These are phyloP conservation scores for Cardiosporidium cionae DNA, from an alignment of 169 alveolate species.

Conservation along the genomic window DNA sequence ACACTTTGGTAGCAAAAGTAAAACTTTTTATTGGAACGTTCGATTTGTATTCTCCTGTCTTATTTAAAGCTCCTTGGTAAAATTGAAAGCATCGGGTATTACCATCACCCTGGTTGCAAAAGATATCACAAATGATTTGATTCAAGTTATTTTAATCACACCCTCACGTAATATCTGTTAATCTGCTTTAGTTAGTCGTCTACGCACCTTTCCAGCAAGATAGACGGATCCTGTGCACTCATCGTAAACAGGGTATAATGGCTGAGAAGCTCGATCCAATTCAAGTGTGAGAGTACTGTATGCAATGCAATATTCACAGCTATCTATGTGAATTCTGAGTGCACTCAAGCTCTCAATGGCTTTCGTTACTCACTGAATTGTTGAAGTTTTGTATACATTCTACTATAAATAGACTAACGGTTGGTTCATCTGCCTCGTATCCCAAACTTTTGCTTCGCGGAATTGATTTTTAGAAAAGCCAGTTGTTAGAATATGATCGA, in stretches of 20 bases:
- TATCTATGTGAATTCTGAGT: not conserved
- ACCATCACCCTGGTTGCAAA: constrained; percentile 22
- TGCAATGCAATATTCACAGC: not conserved
- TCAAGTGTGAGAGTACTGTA: constrained; percentile 18
- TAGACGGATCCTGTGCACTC: constrained; percentile 30
- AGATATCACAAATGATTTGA: not conserved
- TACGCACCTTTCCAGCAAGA: constrained; percentile 33
- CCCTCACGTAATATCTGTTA: too few relatives aligned
- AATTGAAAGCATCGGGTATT: constrained; percentile 23
- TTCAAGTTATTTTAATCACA: too few relatives aligned
- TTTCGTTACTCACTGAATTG: too few relatives aligned
- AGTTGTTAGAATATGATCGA: constrained; percentile 24
- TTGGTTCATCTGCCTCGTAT: constrained; percentile 7
- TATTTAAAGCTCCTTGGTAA: constrained; percentile 4
- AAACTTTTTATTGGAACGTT: constrained; percentile 28
- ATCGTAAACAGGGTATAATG: constrained; percentile 32
- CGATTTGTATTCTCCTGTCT: constrained; percentile 26
- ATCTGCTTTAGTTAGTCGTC: too few relatives aligned
- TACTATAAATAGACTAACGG: too few relatives aligned
- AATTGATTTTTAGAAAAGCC: constrained; percentile 24
- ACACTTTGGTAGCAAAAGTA: constrained; percentile 33
- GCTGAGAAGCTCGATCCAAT: constrained; percentile 28
- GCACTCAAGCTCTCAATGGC: too few relatives aligned
- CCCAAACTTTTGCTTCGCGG: constrained; percentile 29
- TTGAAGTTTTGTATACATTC: too few relatives aligned